phyloP scores from a whole-genome alignment of 371 early-diverging fungal species.

The Lichtheimia hyalospora region DNA sequence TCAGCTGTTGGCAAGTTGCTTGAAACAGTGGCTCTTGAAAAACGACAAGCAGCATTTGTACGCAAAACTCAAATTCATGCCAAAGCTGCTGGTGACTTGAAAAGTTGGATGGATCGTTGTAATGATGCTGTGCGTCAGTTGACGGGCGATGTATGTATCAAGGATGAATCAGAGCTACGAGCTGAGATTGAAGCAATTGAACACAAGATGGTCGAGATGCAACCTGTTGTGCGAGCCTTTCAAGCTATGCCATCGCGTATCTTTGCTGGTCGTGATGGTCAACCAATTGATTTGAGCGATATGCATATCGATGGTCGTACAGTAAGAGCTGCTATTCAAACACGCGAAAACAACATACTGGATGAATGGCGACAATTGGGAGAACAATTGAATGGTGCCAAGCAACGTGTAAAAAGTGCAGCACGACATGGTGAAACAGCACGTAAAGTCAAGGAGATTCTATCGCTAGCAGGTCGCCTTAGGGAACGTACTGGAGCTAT shows the following conservation, averaged over 20 bases:
- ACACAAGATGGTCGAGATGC: conserved; percentile 33
- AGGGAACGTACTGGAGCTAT: conserved; percentile 40
- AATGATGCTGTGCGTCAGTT: conserved; percentile 34
- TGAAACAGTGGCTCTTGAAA: conserved; percentile 27
- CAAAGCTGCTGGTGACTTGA: conserved; percentile 43
- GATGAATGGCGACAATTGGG: conserved; percentile 37
- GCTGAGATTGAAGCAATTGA: conserved; percentile 37
- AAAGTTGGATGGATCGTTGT: conserved; percentile 45
- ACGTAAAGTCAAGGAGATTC: conserved; percentile 45
- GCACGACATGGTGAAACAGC: conserved; percentile 39
- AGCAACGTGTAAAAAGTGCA: conserved; percentile 25
- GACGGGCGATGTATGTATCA: conserved; percentile 37
- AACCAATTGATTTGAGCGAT: conserved; percentile 23
- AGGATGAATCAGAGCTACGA: conserved; percentile 40
- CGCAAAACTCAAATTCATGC: conserved; percentile 40
- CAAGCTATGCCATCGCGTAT: conserved; percentile 35
- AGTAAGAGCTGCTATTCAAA: conserved; percentile 24
- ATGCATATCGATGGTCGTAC: conserved; percentile 22
- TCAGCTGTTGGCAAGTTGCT: conserved; percentile 26
- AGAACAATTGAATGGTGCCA: conserved; percentile 24
- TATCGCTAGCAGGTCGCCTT: conserved; percentile 42
- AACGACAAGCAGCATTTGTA: conserved; percentile 40
- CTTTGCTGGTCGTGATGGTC: conserved; percentile 25
- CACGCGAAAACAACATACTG: conserved; percentile 29
- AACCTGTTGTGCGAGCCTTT: conserved; percentile 41